phyloP scores from a whole-genome alignment of 345 rosid genomes.

The Eucalyptus regnans region DNA sequence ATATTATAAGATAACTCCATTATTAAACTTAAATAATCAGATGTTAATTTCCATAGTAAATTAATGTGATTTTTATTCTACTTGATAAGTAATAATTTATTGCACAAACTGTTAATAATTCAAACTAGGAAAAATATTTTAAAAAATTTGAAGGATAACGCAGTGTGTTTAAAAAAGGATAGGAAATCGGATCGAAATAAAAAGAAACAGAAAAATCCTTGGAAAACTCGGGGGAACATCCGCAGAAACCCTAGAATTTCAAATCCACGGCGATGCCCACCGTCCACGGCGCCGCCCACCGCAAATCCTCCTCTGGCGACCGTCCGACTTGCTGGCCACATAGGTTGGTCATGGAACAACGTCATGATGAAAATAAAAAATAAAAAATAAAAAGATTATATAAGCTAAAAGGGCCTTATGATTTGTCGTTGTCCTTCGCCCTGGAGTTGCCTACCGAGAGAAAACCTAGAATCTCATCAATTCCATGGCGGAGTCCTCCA shows the following conservation, averaged over 20 bases:
- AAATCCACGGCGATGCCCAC: background rate
- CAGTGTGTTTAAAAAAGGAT: background rate
- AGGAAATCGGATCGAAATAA: background rate
- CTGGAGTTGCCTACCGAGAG: too few species aligned
- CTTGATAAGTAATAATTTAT: background rate
- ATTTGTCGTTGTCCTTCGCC: too few species aligned
- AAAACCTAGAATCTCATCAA: too few species aligned
- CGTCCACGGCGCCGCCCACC: background rate
- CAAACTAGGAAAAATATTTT: too few species aligned
- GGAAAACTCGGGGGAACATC: background rate
- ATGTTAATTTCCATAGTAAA: background rate
- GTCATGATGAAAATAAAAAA: too few species aligned
- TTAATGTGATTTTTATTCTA: background rate
- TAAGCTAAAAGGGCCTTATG: too few species aligned
- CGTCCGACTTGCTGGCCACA: too few species aligned
- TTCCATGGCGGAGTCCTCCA: too few species aligned
- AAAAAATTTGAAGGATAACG: too few species aligned
- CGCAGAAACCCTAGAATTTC: background rate
- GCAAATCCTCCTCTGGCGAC: background rate
- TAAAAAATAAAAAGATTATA: too few species aligned
- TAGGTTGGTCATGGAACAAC: too few species aligned
- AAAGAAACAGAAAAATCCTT: background rate
- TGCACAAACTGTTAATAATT: background rate
- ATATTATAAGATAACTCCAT: background rate
- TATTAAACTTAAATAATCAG: background rate